These are phyloP conservation scores for Alternaria arbusti DNA, from an alignment of 2,329 filamentous ascomycete genomes.

Conservation along the genomic window DNA sequence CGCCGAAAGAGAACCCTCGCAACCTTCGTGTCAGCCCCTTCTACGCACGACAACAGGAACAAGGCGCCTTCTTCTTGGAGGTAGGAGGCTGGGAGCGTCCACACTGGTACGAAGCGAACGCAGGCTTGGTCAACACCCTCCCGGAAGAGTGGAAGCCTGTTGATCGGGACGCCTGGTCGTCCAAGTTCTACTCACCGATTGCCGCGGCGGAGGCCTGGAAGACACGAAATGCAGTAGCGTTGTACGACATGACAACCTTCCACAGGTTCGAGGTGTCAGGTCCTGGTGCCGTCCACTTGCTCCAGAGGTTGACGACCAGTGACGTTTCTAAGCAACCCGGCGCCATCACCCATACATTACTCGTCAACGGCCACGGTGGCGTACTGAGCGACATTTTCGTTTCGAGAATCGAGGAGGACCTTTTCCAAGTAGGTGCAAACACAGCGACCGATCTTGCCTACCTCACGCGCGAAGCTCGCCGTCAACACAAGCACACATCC, in stretches of 20 bases:
- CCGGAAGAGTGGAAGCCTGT: constrained; percentile 62
- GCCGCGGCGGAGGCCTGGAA: constrained; percentile 69
- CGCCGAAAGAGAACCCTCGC: constrained; percentile 63
- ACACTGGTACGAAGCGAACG: constrained; percentile 67
- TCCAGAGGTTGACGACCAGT: constrained; percentile 61
- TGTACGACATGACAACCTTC: constrained; percentile 69
- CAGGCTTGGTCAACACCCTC: constrained; percentile 57
- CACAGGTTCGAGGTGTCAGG: constrained; percentile 65
- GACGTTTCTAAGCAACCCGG: constrained; percentile 58
- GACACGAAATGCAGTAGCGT: constrained; percentile 65
- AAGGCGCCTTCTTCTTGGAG: constrained; percentile 67
- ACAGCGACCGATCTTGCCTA: constrained; percentile 62
- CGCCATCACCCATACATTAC: constrained; percentile 62
- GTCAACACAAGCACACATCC: constrained; percentile 53
- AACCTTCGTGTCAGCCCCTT: constrained; percentile 67
- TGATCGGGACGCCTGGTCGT: constrained; percentile 65
- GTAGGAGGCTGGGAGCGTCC: constrained; percentile 67
- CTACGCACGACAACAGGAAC: constrained; percentile 59
- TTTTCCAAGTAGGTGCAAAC: constrained; percentile 65
- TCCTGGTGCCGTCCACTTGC: constrained; percentile 61
- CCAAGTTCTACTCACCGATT: constrained; percentile 64
- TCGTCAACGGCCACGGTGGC: constrained; percentile 61
- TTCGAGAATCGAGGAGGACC: constrained; percentile 57
- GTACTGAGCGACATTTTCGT: constrained; percentile 65
- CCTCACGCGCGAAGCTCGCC: constrained; percentile 59